A percentile compares a stretch with the other conserved stretches of the same genome.
phyloP scores from a whole-genome alignment of 768 basidiomycete species.

The Mycena vitilis region DNA sequence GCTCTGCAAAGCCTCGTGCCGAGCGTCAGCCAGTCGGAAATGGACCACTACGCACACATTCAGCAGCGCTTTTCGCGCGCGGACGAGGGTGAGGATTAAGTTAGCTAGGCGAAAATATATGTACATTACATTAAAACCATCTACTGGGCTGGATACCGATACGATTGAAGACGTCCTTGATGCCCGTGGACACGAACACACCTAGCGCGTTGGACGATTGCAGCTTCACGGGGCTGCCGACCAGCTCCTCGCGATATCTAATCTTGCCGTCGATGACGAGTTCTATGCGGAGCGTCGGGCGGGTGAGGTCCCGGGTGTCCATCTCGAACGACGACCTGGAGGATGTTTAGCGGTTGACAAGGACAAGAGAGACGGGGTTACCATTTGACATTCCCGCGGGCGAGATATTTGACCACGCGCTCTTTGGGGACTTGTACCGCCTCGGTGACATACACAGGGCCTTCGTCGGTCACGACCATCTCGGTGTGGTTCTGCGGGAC shows the following conservation, averaged over 20 bases:
- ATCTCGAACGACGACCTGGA: slow-evolving; percentile 76
- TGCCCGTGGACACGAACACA: slow-evolving; percentile 56
- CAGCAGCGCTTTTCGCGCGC: slow-evolving; percentile 72
- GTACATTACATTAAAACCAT: slow-evolving; percentile 61
- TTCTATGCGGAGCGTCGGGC: slow-evolving; percentile 67
- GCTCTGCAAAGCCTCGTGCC: slow-evolving; percentile 81
- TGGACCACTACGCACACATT: slow-evolving; percentile 84
- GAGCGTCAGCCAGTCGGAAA: slow-evolving; percentile 86
- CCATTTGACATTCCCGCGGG: slow-evolving; percentile 78
- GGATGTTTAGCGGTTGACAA: not conserved
- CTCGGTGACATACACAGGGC: slow-evolving; percentile 37
- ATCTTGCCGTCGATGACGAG: slow-evolving; percentile 69
- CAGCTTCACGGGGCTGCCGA: slow-evolving; percentile 60
- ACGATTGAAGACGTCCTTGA: slow-evolving; percentile 67
- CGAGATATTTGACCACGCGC: slow-evolving; percentile 67
- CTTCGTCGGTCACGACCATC: slow-evolving; percentile 42
- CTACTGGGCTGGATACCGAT: slow-evolving; percentile 65
- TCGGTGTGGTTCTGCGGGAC: slow-evolving; percentile 50
- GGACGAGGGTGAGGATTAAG: slow-evolving; percentile 5
- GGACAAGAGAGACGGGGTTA: slow-evolving; percentile 35
- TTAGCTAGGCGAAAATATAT: not conserved
- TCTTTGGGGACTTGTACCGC: slow-evolving; percentile 62
- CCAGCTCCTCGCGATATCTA: slow-evolving; percentile 60
- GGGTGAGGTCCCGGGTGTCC: slow-evolving; percentile 65
- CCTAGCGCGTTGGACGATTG: slow-evolving; percentile 57